These are phyloP conservation scores for Gastrodia elata DNA, from an alignment of 106 monocot genomes.

Conservation along the genomic window DNA sequence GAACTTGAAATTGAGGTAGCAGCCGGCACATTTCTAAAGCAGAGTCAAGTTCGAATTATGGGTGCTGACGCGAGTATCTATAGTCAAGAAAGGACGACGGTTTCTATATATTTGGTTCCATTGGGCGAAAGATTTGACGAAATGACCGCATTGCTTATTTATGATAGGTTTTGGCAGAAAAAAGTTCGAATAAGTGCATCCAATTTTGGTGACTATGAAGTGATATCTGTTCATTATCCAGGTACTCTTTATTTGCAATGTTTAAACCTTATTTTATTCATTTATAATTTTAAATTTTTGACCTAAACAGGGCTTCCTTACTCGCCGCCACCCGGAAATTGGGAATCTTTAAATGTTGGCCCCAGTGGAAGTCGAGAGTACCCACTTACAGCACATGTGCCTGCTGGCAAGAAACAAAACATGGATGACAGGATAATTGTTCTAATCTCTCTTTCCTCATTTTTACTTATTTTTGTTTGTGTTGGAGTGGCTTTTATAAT, in stretches of 20 bases:
- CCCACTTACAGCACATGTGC: constrained; percentile 40
- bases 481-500: constrained; percentile 27
- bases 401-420: constrained; percentile 14
- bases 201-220: constrained; percentile 62
- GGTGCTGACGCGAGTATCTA: constrained; percentile 53
- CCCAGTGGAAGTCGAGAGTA: constrained; percentile 18
- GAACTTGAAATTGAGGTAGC: constrained; percentile 64
- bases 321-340: constrained; percentile 23
- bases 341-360: constrained; percentile 3
- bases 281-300: constrained; percentile 4
- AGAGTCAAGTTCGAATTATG: constrained; percentile 98
- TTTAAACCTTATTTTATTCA: not conserved
- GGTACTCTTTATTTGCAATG: constrained; percentile 23
- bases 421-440: constrained; percentile 28
- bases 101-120: constrained; percentile 34
- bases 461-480: constrained; percentile 32
- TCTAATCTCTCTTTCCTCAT: constrained; percentile 30
- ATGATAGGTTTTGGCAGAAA: constrained; percentile 70
- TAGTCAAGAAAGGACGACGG: constrained; percentile 56
- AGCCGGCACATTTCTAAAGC: constrained; percentile 83
- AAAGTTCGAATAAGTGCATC: constrained; percentile 52
- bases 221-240: constrained; percentile 61
- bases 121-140: constrained; percentile 71
- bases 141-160: constrained; percentile 62
- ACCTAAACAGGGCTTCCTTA: constrained; percentile 57